Conservation (phyloP, 2,329 filamentous ascomycete species). For the Arthrocladium fulminans region DNA sequence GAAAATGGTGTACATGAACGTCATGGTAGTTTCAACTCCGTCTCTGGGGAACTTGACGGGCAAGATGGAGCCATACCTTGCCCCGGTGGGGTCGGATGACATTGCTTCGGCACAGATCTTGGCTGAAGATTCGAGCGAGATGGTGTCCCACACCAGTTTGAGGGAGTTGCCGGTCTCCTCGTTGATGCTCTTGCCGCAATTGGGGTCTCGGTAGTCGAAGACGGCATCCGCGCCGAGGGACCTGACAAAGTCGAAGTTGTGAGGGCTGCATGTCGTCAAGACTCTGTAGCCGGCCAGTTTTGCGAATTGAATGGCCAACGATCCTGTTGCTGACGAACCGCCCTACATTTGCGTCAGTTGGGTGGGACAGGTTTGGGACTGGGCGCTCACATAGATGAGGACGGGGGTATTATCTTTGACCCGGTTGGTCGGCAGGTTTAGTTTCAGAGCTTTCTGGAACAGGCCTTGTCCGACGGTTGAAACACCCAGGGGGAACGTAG, state of each 20-base stretch:
- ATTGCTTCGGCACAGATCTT: constrained; percentile 30
- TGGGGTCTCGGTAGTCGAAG: constrained; percentile 39
- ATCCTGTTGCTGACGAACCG: constrained; percentile 36
- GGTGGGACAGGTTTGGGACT: constrained; percentile 14
- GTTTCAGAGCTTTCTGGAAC: constrained; percentile 22
- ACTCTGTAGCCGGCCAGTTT: constrained; percentile 35
- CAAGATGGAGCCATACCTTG: constrained; percentile 27
- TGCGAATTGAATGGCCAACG: constrained; percentile 36
- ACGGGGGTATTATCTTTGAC: constrained; percentile 15
- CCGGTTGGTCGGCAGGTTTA: constrained; percentile 20
- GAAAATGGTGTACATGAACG: constrained; percentile 29
- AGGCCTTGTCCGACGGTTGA: constrained; percentile 28
- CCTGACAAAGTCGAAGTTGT: constrained; percentile 39
- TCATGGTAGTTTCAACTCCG: constrained; percentile 27
- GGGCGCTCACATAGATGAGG: constrained; percentile 25
- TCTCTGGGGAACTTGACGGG: constrained; percentile 23
- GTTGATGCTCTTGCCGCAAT: constrained; percentile 27
- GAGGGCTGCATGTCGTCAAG: constrained; percentile 31
- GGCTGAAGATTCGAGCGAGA: constrained; percentile 25
- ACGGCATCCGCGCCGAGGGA: constrained; percentile 36
- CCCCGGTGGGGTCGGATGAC: constrained; percentile 23
- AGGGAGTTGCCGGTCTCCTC: constrained; percentile 30
- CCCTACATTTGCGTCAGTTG: constrained; percentile 33
- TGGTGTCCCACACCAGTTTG: constrained; percentile 31
- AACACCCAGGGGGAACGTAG: constrained; percentile 29